Base-by-base conservation (phyloP, 331 rosid species). In the Spiraea crenata region DNA sequence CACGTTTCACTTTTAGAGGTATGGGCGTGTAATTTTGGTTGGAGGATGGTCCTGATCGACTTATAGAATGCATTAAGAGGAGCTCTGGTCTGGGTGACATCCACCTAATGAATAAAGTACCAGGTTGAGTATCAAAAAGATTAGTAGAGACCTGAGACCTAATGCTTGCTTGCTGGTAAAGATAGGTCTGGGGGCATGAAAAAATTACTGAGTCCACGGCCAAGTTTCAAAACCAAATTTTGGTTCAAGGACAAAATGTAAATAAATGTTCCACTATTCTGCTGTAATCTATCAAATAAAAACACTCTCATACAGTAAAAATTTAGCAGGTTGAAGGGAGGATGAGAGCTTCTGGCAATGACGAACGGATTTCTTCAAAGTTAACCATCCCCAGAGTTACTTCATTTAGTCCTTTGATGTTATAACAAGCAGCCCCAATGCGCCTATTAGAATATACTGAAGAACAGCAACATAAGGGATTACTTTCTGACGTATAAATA, bases 361-460 rank as follows among this genome's bases (percentile, higher is more conserved):
- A 13, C 6, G 19, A 41, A 57, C 12, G 4, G 19, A 40, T 67
- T 38, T 56, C 41, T 44, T 63, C 34, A 13, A 40, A 65, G 42
- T 64, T 31, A 39, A 62, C 65, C 80, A 49, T 52, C 68, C 48
- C 75, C 15, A 25, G 73, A 57, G 41, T 63, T 19, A 66, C 77
- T 63, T 77, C 71, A 12, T 65, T 74, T 79, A 93, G 42, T 93
- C 97, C 85, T 88, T 93, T 3, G 90, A 76, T 54, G 96, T 92
- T 71, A 90, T 82, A 74, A 92, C 90, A 41, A 92, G 86, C 88
- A 92, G 66, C 65, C 96, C 98, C 82, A 90, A 74, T 4, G 85
- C 93, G 20, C 96, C 98, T 41, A 92, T 80, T 4, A 90, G 86
- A 63, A 90, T 80, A 78, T 85, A 90, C 98, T 90, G 93, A 86